Conservation (phyloP, 2,329 filamentous ascomycete genomes). For the Blastomyces percursus region DNA sequence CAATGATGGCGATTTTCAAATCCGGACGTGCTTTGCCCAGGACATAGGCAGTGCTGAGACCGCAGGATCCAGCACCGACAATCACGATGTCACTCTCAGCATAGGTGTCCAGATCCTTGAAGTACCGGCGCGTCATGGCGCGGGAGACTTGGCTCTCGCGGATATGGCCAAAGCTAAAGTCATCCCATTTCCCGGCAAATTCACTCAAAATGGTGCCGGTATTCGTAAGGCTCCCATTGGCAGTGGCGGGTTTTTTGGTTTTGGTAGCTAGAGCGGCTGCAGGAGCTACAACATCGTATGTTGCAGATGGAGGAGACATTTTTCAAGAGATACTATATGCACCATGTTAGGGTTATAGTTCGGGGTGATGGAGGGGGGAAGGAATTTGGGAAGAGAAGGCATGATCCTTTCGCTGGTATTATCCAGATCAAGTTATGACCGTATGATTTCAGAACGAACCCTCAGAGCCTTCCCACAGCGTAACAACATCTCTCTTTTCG, state of each 20-base stretch:
- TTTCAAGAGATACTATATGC: slow-evolving; percentile 27
- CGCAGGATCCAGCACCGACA: slow-evolving; percentile 79
- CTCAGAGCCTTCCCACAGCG: slow-evolving; percentile 12
- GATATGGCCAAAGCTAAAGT: slow-evolving; percentile 74
- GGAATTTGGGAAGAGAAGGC: slow-evolving; percentile 47
- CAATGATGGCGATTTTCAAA: slow-evolving; percentile 82
- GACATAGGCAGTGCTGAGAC: slow-evolving; percentile 72
- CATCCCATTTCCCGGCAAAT: slow-evolving; percentile 67
- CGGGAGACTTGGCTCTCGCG: slow-evolving; percentile 86
- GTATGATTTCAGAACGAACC: slow-evolving; percentile 61
- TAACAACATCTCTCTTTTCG: slow-evolving; percentile 4
- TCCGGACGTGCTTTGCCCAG: slow-evolving; percentile 75
- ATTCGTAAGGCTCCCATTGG: slow-evolving; percentile 29
- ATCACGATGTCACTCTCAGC: slow-evolving; percentile 93
- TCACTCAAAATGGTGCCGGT: slow-evolving; percentile 48
- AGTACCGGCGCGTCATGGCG: slow-evolving; percentile 90
- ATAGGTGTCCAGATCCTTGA: slow-evolving; percentile 75
- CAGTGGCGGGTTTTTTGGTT: slow-evolving; percentile 29
- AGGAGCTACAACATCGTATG: slow-evolving; percentile 42
- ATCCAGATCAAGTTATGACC: slow-evolving; percentile 96
- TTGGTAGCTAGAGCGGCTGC: slow-evolving; percentile 29
- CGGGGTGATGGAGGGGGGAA: slow-evolving; percentile 27
- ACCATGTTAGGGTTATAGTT: slow-evolving; percentile 19
- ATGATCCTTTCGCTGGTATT: slow-evolving; percentile 99
- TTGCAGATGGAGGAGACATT: slow-evolving; percentile 72